Evolutionary conservation across 2,329 filamentous ascomycete species (phyloP), one percentile per base, ranked within the genome.

Genomic region (Penicillium sp.): DNA sequence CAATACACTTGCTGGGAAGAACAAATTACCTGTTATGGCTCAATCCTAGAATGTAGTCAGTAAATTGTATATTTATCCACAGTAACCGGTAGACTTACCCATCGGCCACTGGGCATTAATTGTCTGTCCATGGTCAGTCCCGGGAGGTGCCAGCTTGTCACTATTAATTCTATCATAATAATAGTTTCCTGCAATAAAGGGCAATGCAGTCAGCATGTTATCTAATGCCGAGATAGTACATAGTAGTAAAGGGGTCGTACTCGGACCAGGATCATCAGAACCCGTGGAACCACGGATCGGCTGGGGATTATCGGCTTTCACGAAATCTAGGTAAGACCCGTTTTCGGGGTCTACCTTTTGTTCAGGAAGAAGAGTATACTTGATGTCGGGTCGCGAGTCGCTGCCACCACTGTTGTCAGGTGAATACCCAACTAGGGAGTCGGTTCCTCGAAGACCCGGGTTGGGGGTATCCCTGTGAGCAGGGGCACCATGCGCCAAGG

Each of bases 251-350:
- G 16, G 8, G 15, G 9, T 65, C 66, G 50, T 72, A 67, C 79
- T 74, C 48, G 81, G 80, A 3, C 82, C 82, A 7, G 81, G 77
- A 60, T 84, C 80, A 1, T 78, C 80, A 3, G 68, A 72, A 13
- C 82, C 83, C 12, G 62, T 69, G 13, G 62, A 66, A 4, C 83
- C 83, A 7, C 83, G 78, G 41, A 84, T 78, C 1, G 83, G 83
- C 64, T 85, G 80, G 0, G 83, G 82, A 35, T 76, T 75, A 4
- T 79, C 71, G 29, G 77, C 75, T 50, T 76, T 70, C 47, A 79
- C 74, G 59, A 86, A 82, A 65, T 85, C 76, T 1, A 86, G 75
- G 52, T 78, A 82, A 2, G 78, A 63, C 0, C 83, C 83, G 15
- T 82, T 70, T 10, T 80, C 69, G 0, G 75, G 71, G 46, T 80